These are phyloP conservation scores for Styphnolobium japonicum DNA, from an alignment of 306 rosid genomes.

Conservation along the genomic window DNA sequence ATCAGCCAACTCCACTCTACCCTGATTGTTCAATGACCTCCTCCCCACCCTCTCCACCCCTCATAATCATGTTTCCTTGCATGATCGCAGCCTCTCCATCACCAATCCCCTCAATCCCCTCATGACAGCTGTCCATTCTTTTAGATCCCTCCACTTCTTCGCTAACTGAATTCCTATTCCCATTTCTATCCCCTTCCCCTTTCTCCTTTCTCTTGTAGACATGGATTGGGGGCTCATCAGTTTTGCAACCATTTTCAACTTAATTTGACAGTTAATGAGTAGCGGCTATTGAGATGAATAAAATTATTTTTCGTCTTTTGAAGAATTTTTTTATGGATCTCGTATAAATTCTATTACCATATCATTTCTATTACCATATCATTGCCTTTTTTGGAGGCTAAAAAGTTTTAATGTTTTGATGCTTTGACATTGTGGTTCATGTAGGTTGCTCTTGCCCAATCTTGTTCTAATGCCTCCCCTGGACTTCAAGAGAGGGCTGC, in stretches of 20 bases:
- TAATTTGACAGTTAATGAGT: background rate
- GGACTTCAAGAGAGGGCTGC: constrained; percentile 99
- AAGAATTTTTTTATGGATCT: background rate
- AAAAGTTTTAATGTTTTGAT: constrained; percentile 23
- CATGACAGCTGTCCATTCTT: too few species aligned
- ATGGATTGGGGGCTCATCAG: too few species aligned
- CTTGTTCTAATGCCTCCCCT: constrained; percentile 94
- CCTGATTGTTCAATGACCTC: too few species aligned
- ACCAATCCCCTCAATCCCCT: too few species aligned
- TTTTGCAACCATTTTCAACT: background rate
- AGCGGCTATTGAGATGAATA: background rate
- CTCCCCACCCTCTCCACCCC: too few species aligned
- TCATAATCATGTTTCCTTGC: too few species aligned
- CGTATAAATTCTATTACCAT: background rate
- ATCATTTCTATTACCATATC: background rate
- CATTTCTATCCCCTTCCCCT: too few species aligned
- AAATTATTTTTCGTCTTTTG: background rate
- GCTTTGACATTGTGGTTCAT: constrained; percentile 31
- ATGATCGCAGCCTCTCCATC: too few species aligned
- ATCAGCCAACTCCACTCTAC: too few species aligned
- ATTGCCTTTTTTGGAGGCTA: background rate
- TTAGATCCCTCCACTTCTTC: too few species aligned
- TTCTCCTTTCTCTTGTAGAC: too few species aligned
- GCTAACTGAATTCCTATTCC: too few species aligned
- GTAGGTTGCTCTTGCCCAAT: constrained; percentile 97